Percentiles rank a stretch among this genome's conserved stretches.
These are phyloP conservation scores for Colletotrichum spinosum DNA, from an alignment of 2,329 filamentous ascomycete genomes.

Conservation along the genomic window DNA sequence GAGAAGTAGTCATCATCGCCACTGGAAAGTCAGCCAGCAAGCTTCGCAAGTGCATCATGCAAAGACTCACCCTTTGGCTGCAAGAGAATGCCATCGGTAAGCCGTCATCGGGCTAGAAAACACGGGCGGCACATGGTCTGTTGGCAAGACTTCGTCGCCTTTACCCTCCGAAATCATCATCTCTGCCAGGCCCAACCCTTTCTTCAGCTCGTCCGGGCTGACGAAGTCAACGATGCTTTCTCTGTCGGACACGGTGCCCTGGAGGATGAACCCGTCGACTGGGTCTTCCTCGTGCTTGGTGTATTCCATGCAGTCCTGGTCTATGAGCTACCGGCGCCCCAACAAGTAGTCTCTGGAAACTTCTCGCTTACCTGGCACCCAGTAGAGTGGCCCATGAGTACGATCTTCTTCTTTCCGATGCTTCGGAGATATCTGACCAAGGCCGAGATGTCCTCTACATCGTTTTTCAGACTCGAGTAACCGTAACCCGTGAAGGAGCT, in stretches of 20 bases:
- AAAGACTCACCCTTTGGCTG: constrained; percentile 59
- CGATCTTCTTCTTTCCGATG: constrained; percentile 62
- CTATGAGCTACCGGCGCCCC: constrained; percentile 18
- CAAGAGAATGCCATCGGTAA: constrained; percentile 63
- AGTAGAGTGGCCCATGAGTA: constrained; percentile 70
- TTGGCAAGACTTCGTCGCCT: constrained; percentile 65
- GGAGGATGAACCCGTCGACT: constrained; percentile 82
- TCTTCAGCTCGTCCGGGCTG: constrained; percentile 54
- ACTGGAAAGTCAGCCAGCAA: constrained; percentile 46
- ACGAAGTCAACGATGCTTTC: constrained; percentile 68
- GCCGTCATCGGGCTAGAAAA: constrained; percentile 62
- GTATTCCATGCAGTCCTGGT: constrained; percentile 69
- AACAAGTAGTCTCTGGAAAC: background rate
- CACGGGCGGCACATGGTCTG: constrained; percentile 53
- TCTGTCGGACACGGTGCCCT: constrained; percentile 83
- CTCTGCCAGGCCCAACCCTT: constrained; percentile 60
- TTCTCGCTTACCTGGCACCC: constrained; percentile 61
- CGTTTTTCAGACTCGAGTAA: constrained; percentile 60
- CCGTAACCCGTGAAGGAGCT: constrained; percentile 67
- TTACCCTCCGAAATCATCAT: constrained; percentile 67
- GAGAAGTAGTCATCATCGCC: constrained; percentile 91
- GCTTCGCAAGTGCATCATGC: background rate
- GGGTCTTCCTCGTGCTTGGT: constrained; percentile 57
- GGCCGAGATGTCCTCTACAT: constrained; percentile 65
- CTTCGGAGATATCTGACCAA: constrained; percentile 65